phyloP scores from a whole-genome alignment of 345 rosid species.

The Acer negundo region DNA sequence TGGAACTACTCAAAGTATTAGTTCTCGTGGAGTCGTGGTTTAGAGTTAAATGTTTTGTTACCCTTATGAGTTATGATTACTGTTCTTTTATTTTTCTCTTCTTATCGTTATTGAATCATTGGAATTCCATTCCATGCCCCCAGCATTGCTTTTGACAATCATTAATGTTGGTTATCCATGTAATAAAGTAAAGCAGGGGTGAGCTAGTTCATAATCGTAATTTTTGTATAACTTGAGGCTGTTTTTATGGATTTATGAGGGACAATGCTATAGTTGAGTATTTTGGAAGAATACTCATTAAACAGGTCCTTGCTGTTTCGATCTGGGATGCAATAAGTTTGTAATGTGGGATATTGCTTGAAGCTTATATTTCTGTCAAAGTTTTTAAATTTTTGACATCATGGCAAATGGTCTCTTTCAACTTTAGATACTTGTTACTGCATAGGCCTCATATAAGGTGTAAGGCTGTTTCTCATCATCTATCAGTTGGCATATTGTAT shows the following conservation, averaged over 20 bases:
- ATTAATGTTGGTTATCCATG: background rate
- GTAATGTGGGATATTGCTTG: background rate
- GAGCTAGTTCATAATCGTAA: background rate
- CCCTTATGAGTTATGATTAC: background rate
- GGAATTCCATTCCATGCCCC: background rate
- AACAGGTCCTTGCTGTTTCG: background rate
- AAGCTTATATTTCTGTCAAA: constrained; percentile 2
- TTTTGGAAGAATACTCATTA: background rate
- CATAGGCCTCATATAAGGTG: background rate
- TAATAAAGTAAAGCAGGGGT: background rate
- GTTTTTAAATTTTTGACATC: background rate
- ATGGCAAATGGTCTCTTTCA: background rate
- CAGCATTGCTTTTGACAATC: background rate
- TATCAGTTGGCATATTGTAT: background rate
- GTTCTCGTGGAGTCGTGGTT: background rate
- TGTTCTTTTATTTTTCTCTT: background rate
- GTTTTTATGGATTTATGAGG: background rate
- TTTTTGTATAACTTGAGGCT: background rate
- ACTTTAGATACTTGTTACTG: constrained; percentile 1
- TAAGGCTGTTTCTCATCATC: constrained; percentile 1
- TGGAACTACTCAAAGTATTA: background rate
- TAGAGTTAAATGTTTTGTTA: background rate
- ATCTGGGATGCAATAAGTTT: background rate
- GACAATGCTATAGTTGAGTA: background rate
- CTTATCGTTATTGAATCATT: background rate